Base-by-base conservation (phyloP, 805 yeast species). In the Candida wancherniae region DNA sequence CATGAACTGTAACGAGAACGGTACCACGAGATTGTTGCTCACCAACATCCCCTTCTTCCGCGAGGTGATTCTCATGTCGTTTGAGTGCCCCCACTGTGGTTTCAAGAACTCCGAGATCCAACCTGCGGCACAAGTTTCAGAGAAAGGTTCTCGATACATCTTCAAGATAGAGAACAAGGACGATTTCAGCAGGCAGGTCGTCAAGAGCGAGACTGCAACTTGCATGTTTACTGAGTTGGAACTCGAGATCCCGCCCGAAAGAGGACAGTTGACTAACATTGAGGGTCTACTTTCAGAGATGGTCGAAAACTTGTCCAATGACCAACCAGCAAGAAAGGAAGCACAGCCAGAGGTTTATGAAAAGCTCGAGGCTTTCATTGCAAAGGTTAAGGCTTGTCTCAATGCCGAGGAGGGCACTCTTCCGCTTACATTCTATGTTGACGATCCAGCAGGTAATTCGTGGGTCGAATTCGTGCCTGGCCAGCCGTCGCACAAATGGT, bases 371-470 rank as follows among this genome's bases (percentile, higher is more conserved):
- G 76, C 64, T 15, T 77, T 90, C 37, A 69, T 87, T 35, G 51
- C 48, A 15, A 80, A 74, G 50, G 80, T 90, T 21, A 60, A 67
- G 43, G 58, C 69, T 5, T 74, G 71, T 32, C 63, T 85, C 15
- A 68, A 70, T n/a, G 90, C 86, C 35, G 78, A 80, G 37, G 73
- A 72, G 31, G 75, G 73, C 19, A 70, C 75, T 12, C 58, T 84
- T 31, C 97, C 97, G 2, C 51, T 90, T 40, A 83, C 94, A 0
- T 71, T 90, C 28, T 67, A 71, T 15, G 63, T 86, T 8, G 95
- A 88, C 57, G 98, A 92, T 58, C 97, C 98, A 17, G 75, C 96
- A 1, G 98, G 98, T 10, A 92, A 92, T 64, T 90, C 97, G 4
- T 92, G 97, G 95, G 77, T 92, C 33, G 95, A 85, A 53, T 85